Evolutionary conservation across 345 rosid species (phyloP), one percentile per base, ranked within the genome.

Genomic region (Melaleuca alternifolia): DNA sequence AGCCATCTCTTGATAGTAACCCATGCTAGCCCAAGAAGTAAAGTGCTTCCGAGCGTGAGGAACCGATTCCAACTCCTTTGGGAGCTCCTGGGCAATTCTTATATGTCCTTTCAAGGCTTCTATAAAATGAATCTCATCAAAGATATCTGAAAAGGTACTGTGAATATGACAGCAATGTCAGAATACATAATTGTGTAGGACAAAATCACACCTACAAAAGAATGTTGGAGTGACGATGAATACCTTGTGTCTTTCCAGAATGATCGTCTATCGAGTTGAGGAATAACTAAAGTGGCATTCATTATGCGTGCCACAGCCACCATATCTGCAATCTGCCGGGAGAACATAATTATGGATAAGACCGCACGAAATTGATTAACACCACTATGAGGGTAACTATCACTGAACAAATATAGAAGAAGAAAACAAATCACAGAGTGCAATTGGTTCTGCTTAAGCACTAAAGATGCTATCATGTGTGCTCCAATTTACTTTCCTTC

Each of bases 181-280:
- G 81, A 18, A 37, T 37, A 41, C 81, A 71, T 20, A 71, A 18
- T 37, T 18, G 81, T 21, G 7, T 51, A 50, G 21, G 26, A 46
- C 7, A 11, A 61, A 85, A 84, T 50, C 44, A 23, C 76, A 53
- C 33, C 54, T 26, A 30, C 52, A 16, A 79, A 85, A 75, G 26
- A 26, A 86, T n/a, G 23, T 26, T 23, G 71, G 26, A 77, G 33
- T 21, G 12, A 75, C 14, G 3, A 50, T 7, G n/a, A 86, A 86
- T 81, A 95, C 99, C 98, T 97, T 65, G 98, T 90, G 87, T 97
- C 99, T 93, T 93, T 91, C 99, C 98, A 97, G 86, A 97, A 97
- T 54, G 99, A 97, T 7, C 93, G 95, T 56, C 92, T 97, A 83
- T 97, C 99, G 62, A 97, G 89, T 88, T 93, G 94, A 89, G 99